Conservation (phyloP, 331 rosid genomes). For the Pyrus hybrid region DNA sequence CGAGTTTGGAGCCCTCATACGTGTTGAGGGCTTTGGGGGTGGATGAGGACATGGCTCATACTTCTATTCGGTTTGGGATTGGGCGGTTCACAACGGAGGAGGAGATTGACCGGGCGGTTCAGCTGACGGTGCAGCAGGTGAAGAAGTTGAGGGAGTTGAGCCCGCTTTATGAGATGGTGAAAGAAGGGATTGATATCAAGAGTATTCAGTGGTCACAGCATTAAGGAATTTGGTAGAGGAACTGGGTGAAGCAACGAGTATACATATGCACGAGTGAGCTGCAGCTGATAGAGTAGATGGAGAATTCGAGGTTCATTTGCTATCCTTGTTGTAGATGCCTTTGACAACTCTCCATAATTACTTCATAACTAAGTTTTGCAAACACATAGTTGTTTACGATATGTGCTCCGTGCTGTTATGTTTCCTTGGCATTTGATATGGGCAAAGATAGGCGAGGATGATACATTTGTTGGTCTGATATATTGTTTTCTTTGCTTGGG, state of each 20-base stretch:
- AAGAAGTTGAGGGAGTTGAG: conserved; percentile 92
- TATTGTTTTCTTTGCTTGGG: not conserved
- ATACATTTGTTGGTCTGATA: not conserved
- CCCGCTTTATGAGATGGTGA: conserved; percentile 94
- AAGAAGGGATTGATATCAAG: conserved; percentile 81
- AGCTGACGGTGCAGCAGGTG: conserved; percentile 75
- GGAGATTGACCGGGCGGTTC: conserved; percentile 75
- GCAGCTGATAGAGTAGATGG: not conserved
- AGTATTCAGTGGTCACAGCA: conserved; percentile 89
- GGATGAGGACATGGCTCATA: conserved; percentile 95
- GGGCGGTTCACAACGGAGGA: conserved; percentile 86
- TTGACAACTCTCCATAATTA: not conserved
- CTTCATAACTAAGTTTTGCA: not conserved
- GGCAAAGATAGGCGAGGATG: not conserved
- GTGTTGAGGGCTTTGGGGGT: conserved; percentile 94
- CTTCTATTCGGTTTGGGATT: conserved; percentile 86
- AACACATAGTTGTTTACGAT: not conserved
- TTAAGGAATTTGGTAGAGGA: conserved; percentile 21
- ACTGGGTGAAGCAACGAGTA: not conserved
- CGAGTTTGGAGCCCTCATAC: conserved; percentile 95
- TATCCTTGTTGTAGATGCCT: conserved; percentile 5
- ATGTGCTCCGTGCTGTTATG: not conserved
- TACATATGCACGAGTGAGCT: not conserved
- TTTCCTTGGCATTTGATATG: not conserved
- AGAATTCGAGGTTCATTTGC: not conserved